A percentile compares a stretch with the other conserved stretches of the same genome.
phyloP scores from a whole-genome alignment of 2,329 filamentous ascomycete species.

The Penicillium sp. region DNA sequence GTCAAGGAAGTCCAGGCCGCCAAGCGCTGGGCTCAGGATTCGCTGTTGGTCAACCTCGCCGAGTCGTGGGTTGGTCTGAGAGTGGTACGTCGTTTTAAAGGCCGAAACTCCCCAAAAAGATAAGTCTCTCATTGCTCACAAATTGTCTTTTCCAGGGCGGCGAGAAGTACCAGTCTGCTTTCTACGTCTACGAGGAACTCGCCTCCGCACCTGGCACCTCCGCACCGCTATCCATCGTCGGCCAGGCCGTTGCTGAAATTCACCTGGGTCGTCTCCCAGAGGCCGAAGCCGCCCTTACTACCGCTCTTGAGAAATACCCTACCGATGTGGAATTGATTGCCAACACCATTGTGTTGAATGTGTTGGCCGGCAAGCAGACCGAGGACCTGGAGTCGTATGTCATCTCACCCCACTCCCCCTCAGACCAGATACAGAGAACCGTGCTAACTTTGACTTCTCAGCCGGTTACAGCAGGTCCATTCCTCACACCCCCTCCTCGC shows the following conservation, averaged over 20 bases:
- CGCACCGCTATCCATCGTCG: conserved; percentile 71
- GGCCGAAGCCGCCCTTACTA: conserved; percentile 79
- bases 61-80: conserved; percentile 93
- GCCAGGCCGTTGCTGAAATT: conserved; percentile 86
- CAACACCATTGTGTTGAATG: conserved; percentile 76
- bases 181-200: conserved; percentile 96
- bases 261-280: conserved; percentile 87
- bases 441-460: conserved; percentile 26
- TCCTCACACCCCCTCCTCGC: conserved; percentile 68
- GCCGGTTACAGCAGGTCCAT: conserved; percentile 52
- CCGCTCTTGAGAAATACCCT: conserved; percentile 73
- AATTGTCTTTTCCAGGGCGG: conserved; percentile 62
- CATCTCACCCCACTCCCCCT: not conserved
- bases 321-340: conserved; percentile 73
- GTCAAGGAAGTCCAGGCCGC: conserved; percentile 84
- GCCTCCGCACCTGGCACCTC: conserved; percentile 82
- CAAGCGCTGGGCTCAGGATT: conserved; percentile 92
- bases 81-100: conserved; percentile 59
- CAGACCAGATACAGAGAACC: too few species aligned
- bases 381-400: conserved; percentile 63
- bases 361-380: conserved; percentile 70
- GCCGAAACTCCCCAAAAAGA: too few species aligned
- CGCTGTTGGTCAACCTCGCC: conserved; percentile 85
- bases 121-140: not conserved
- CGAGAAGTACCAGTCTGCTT: conserved; percentile 93